A percentile compares a stretch with the other conserved stretches of the same genome.
These are phyloP conservation scores for Nicotiana sylvestris DNA, from an alignment of 257 asterid genomes.

Conservation along the genomic window DNA sequence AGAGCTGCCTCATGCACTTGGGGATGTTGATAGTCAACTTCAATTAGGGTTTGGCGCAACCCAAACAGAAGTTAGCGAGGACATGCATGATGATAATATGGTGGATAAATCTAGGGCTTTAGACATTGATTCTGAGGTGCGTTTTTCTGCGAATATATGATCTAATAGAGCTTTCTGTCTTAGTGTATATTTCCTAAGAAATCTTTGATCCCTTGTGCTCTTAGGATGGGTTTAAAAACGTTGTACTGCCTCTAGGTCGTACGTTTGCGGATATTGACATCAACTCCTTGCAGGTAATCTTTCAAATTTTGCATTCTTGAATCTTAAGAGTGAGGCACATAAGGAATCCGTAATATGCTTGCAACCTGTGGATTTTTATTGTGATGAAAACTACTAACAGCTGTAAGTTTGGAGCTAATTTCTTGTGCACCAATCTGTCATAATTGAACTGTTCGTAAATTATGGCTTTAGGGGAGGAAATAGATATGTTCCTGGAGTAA, in stretches of 20 bases:
- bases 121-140: conserved; percentile 13
- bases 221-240: conserved; percentile 55
- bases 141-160: background rate
- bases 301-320: conserved; percentile 11
- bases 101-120: conserved; percentile 47
- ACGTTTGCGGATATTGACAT: conserved; percentile 59
- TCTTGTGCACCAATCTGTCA: conserved; percentile 3
- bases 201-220: background rate
- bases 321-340: background rate
- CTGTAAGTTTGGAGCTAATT: background rate
- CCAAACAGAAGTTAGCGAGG: conserved; percentile 40
- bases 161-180: background rate
- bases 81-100: conserved; percentile 43
- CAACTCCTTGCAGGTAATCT: conserved; percentile 71
- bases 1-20: conserved; percentile 35
- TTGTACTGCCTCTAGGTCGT: conserved; percentile 58
- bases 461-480: background rate
- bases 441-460: background rate
- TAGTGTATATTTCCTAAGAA: background rate
- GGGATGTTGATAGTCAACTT: conserved; percentile 32
- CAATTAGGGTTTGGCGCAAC: conserved; percentile 41
- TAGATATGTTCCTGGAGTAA: conserved; percentile 1
- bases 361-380: background rate
- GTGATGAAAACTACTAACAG: background rate
- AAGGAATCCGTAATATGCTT: background rate